Evolutionary conservation across 805 yeast species (phyloP), one percentile per base, ranked within the genome.

Genomic region (Cyberlindnera veronae): DNA sequence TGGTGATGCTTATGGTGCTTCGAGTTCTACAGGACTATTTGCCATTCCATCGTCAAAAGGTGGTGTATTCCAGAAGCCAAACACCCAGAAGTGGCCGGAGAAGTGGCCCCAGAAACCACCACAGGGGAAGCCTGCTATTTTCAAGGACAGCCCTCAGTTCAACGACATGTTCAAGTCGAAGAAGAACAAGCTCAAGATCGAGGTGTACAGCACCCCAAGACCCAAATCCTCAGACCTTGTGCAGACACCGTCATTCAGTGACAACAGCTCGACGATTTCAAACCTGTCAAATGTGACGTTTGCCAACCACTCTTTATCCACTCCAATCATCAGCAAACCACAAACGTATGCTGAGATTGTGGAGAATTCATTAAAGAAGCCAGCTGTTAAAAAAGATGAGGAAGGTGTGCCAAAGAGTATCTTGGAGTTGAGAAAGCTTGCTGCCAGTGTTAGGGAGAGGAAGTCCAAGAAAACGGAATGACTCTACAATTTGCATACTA

Each of bases 151-250:
- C 21, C 36, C 46, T 2, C 32, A 24, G 6, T 44, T 46, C 19
- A 38, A 36, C 24, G 44, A 46, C 11, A 15, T 44, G 14, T 44
- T 48, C 36, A 38, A 44, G 9, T 29, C 43, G 10, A 34, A 35
- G 21, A 45, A 39, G 28, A 27, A 30, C n/a, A 53, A 48, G 36
- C 1, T 28, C 3, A 54, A 53, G 24, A 34, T 52, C 29, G 49
- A 53, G 9, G 49, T 54, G 18, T 57, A 53, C 32, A 44, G 47
- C 29, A 57, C 61, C 8, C 61, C 61, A 35, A 51, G 57, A 38
- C 58, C 60, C 6, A 57, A 55, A 38, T 57, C 61, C 10, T 52
- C 58, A 19, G 54, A 54, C 6, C n/a, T 55, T 22, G 30, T 53
- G 10, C 59, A 57, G 29, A 57, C 61, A 1, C 61, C 61, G 14